Percentiles rank a stretch among this genome's conserved stretches.
phyloP scores from a whole-genome alignment of 2,329 filamentous ascomycete species.

The Hymenoscyphus scutula region DNA sequence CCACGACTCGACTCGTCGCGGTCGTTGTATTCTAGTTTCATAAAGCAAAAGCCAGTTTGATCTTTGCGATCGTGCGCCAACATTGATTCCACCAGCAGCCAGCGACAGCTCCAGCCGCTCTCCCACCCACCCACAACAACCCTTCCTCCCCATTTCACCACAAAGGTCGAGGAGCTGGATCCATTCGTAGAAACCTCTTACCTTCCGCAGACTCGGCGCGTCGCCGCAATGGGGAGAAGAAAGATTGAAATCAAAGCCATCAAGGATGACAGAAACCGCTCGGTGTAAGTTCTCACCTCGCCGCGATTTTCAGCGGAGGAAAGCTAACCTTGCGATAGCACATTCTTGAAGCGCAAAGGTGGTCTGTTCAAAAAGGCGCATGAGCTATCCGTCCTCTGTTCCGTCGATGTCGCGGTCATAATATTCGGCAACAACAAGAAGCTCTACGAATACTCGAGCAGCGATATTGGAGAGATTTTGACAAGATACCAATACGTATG shows the following conservation, averaged over 20 bases:
- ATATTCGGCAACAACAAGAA: slow-evolving; percentile 99
- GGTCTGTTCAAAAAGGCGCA: slow-evolving; percentile 99
- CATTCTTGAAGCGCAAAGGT: slow-evolving; percentile 97
- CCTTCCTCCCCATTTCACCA: slow-evolving; percentile 6
- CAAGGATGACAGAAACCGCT: slow-evolving; percentile 96
- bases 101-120: slow-evolving; percentile 21
- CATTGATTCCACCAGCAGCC: slow-evolving; percentile 20
- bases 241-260: slow-evolving; percentile 99
- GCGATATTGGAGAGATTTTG: slow-evolving; percentile 89
- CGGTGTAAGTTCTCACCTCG: slow-evolving; percentile 65
- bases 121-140: slow-evolving; percentile 9
- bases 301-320: slow-evolving; percentile 3
- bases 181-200: slow-evolving; percentile 30
- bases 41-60: slow-evolving; percentile 12
- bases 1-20: slow-evolving; percentile 7
- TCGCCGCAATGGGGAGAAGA: slow-evolving; percentile 78
- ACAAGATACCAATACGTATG: slow-evolving; percentile 86
- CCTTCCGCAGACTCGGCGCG: slow-evolving; percentile 33
- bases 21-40: slow-evolving; percentile 20
- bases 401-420: slow-evolving; percentile 96
- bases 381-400: slow-evolving; percentile 95
- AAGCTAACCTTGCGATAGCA: slow-evolving; percentile 52
- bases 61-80: slow-evolving; percentile 22
- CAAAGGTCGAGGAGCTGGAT: slow-evolving; percentile 30
- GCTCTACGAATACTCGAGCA: slow-evolving; percentile 94